Conservation (phyloP, 345 rosid genomes). For the Salix purpurea region DNA sequence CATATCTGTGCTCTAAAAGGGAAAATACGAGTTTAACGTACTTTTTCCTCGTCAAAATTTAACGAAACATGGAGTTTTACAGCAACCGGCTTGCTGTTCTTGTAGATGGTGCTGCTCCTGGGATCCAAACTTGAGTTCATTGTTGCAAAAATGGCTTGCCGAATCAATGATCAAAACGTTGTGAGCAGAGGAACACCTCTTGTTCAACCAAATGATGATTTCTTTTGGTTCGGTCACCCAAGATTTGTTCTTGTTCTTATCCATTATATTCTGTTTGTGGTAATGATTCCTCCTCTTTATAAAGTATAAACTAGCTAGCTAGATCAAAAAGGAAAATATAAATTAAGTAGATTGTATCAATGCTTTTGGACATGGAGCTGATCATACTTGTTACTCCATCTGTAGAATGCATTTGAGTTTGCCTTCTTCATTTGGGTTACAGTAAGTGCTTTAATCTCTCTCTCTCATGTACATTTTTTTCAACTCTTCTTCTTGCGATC, state of each 20-base stretch:
- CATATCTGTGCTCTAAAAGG: neutral
- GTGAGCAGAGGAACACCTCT: conserved; percentile 1
- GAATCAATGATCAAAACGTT: neutral
- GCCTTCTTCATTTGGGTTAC: neutral
- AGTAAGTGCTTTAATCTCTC: neutral
- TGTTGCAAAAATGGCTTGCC: neutral
- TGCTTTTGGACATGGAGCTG: neutral
- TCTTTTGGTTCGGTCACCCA: conserved; percentile 1
- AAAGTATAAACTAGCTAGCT: neutral
- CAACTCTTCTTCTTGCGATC: neutral
- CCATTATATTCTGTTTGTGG: neutral
- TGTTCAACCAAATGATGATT: neutral
- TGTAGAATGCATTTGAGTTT: conserved; percentile 4
- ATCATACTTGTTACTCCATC: neutral
- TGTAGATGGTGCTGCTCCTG: neutral
- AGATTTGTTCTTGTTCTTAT: neutral
- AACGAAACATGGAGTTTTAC: neutral
- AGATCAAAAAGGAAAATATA: neutral
- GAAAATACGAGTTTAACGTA: neutral
- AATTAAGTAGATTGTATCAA: neutral
- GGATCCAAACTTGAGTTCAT: conserved; percentile 4
- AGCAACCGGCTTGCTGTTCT: neutral
- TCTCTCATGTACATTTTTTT: neutral
- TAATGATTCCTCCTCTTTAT: neutral
- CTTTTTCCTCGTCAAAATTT: too few species aligned